Base-by-base conservation (phyloP, 2,329 filamentous ascomycete species). In the Penicillium italicum region DNA sequence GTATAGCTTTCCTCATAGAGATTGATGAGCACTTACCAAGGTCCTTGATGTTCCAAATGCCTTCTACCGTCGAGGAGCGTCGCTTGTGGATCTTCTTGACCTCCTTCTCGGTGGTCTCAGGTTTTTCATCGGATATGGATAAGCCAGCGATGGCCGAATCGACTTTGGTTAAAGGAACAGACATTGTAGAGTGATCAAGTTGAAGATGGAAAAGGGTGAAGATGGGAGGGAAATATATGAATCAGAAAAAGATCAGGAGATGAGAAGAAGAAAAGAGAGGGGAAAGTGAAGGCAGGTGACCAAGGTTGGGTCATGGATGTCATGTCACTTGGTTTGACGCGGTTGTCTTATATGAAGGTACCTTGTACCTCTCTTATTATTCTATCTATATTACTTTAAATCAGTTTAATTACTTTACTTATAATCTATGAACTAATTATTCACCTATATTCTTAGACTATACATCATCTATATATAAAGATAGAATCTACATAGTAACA, bases 101-200 rank as follows among this genome's bases (percentile, higher is more conserved):
- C 30, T 68, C 66, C 60, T 73, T 74, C 55, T 74, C 69, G 20
- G 50, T 59, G 47, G 60, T 52, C 26, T 44, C 57, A 16, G 65
- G 60, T 52, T 80, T 79, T 62, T 91, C 86, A 72, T 86, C 83
- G 56, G 86, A 86, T 68, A 83, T 82, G 64, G 85, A 83, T 68
- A 92, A 76, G 76, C 90, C 90, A 72, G 91, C 86, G 71, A 95
- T 85, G 79, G 90, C 91, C 58, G 92, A 96, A 77, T 97, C 92
- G 79, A 96, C 86, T 81, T 95, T 96, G 77, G 84, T 83, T 73
- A 96, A 84, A 69, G 87, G 83, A 69, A 77, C 80, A 68, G 83
- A 79, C 83, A 86, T 73, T 64, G 43, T 5, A 44, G 30, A 30
- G 14, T 33, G n/a, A 9, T 18, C 11, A 18, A 28, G 30, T 34